phyloP scores from a whole-genome alignment of 2,329 filamentous ascomycete genomes.

The Ophiostoma novo-ulmi region DNA sequence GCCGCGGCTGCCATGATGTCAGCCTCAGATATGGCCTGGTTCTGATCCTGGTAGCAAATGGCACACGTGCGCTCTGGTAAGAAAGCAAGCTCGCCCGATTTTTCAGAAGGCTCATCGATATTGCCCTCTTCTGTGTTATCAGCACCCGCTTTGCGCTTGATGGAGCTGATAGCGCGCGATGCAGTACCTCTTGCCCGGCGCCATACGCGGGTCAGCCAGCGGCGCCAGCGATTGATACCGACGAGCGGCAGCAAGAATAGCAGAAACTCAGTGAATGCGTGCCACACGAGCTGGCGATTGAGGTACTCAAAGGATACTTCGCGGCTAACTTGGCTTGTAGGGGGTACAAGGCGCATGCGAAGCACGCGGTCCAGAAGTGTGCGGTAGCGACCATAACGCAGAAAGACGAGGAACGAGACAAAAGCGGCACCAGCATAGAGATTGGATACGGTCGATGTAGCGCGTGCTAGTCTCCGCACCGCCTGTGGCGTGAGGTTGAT shows the following conservation, averaged over 20 bases:
- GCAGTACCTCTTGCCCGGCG: slow-evolving; percentile 67
- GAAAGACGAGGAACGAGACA: slow-evolving; percentile 80
- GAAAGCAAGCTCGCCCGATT: slow-evolving; percentile 72
- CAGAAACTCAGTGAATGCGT: slow-evolving; percentile 99
- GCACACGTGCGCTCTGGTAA: slow-evolving; percentile 91
- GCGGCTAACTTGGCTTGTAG: slow-evolving; percentile 76
- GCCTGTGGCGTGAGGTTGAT: slow-evolving; percentile 32
- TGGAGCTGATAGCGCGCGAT: slow-evolving; percentile 36
- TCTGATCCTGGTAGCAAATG: slow-evolving; percentile 94
- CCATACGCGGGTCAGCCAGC: slow-evolving; percentile 85
- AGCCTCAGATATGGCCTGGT: slow-evolving; percentile 66
- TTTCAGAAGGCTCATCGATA: slow-evolving; percentile 44
- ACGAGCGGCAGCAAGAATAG: slow-evolving; percentile 88
- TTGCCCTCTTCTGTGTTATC: slow-evolving; percentile 11
- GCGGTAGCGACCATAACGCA: slow-evolving; percentile 84
- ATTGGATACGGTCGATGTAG: slow-evolving; percentile 66
- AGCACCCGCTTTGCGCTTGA: slow-evolving; percentile 10
- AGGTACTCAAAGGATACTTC: slow-evolving; percentile 97
- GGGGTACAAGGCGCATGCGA: slow-evolving; percentile 76
- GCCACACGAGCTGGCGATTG: slow-evolving; percentile 96
- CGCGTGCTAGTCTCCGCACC: slow-evolving; percentile 55
- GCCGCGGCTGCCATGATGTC: slow-evolving; percentile 67
- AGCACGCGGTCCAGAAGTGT: slow-evolving; percentile 83
- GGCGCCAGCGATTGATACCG: slow-evolving; percentile 85
- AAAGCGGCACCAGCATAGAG: slow-evolving; percentile 78